Base-by-base conservation (phyloP, 2,329 filamentous ascomycete genomes). In the Didymella pomorum region DNA sequence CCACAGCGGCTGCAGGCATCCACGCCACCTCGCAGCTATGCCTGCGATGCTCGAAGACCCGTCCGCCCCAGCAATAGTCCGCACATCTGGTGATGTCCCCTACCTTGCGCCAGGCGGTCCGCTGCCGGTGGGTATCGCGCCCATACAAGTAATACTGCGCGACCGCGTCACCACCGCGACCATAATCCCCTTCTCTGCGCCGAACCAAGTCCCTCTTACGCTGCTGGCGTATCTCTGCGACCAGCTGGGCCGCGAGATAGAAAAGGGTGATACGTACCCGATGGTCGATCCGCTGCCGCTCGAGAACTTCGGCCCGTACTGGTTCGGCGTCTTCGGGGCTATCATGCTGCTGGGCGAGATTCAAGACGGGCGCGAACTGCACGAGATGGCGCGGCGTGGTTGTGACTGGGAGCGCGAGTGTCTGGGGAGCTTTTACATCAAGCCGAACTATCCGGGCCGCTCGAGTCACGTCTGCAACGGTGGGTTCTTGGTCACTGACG, bases 401-500 rank as follows among this genome's bases (percentile, higher is more conserved):
- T 74, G 72, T 64, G 90, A 94, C 77, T 96, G 93, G 92, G 85
- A 87, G 64, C 88, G 88, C 71, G 84, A 90, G 69, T 96, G 92
- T 70, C 81, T 97, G 42, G 93, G 93, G 56, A 96, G 91, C 79
- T 96, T 96, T 79, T 96, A 95, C 79, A 91, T 96, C 82, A 93
- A 95, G 80, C 92, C 93, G 46, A 96, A 97, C 78, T 97, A 96
- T 76, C 92, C 93, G 0, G 93, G 93, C 46, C 86, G 93, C 58
- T 95, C 91, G 79, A 95, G 90, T 77, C 93, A 97, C 80, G 87
- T 96, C 49, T 96, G 92, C 81, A 86, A 90, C 84, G 79, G 79
- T n/a, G 80, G 79, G 6, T 83, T 83, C 60, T 65, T 83, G 45
- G 81, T 83, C 60, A 82, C 80, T 4, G 78, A 82, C 58, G 78